Percentiles rank a stretch among this genome's conserved stretches.
Conservation (phyloP, 2,329 filamentous ascomycete species). For the Boeremia exigua region DNA sequence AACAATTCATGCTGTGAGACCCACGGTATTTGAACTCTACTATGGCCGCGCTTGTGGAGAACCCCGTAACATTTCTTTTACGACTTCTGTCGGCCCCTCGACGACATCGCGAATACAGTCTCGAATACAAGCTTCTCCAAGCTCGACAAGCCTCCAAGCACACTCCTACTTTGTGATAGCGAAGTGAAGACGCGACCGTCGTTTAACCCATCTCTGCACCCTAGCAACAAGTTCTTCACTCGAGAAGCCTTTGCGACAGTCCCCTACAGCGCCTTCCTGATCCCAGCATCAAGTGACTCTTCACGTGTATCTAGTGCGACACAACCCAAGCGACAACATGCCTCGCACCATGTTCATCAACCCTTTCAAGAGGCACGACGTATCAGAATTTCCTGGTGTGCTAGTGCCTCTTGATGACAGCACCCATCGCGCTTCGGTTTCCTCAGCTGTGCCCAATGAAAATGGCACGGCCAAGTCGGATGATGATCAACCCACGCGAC, state of each 20-base stretch:
- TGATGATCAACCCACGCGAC: slow-evolving; percentile 14
- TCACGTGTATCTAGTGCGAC: slow-evolving; percentile 4
- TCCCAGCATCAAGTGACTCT: slow-evolving; percentile 7
- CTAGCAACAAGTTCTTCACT: slow-evolving; percentile 1
- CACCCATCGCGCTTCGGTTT: slow-evolving; percentile 46
- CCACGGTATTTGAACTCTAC: slow-evolving; percentile 10
- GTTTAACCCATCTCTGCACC: not conserved
- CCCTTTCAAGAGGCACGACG: slow-evolving; percentile 59
- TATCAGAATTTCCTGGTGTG: slow-evolving; percentile 58
- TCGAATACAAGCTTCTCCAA: slow-evolving; percentile 36
- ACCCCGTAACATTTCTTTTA: not conserved
- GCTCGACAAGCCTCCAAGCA: slow-evolving; percentile 29
- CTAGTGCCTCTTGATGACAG: slow-evolving; percentile 57
- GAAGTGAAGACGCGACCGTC: slow-evolving; percentile 23
- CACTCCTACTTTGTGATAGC: slow-evolving; percentile 25
- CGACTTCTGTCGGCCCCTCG: too few species aligned
- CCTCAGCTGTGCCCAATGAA: slow-evolving; percentile 26
- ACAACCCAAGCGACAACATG: slow-evolving; percentile 40
- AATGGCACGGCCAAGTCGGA: slow-evolving; percentile 40
- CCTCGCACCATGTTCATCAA: slow-evolving; percentile 50
- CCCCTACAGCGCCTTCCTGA: not conserved
- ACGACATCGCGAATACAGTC: slow-evolving; percentile 12
- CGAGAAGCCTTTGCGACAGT: slow-evolving; percentile 12
- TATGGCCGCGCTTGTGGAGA: not conserved
- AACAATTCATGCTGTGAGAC: not conserved